These are phyloP conservation scores for Ogataea paradorogensis DNA, from an alignment of 805 yeast genomes.

Conservation along the genomic window DNA sequence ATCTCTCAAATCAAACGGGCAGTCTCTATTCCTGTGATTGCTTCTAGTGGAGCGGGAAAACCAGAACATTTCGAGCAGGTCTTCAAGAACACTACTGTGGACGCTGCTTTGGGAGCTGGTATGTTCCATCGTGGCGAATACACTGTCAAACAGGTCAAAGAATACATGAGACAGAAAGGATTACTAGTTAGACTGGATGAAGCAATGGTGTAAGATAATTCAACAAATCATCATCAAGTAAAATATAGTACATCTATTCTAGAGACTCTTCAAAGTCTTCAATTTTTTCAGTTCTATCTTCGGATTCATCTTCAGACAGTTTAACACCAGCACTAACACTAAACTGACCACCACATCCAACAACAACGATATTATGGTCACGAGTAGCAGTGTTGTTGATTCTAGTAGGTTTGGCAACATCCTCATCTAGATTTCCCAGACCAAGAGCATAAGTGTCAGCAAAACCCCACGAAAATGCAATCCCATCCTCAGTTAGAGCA, in stretches of 20 bases:
- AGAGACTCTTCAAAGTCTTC: constrained; percentile 46
- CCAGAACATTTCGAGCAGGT: constrained; percentile 91
- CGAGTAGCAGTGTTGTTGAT: constrained; percentile 93
- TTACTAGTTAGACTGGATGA: constrained; percentile 72
- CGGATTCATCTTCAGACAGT: constrained; percentile 49
- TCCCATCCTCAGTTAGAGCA: constrained; percentile 81
- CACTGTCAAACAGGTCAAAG: constrained; percentile 80
- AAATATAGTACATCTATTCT: constrained; percentile 12
- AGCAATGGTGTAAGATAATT: constrained; percentile 4
- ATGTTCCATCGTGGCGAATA: constrained; percentile 96
- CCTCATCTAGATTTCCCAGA: constrained; percentile 79
- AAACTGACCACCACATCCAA: constrained; percentile 97
- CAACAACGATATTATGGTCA: constrained; percentile 61
- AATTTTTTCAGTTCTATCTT: constrained; percentile 48
- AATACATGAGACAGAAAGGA: constrained; percentile 54
- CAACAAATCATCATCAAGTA: background rate
- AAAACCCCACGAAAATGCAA: constrained; percentile 94
- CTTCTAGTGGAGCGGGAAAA: constrained; percentile 95
- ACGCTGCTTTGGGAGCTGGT: constrained; percentile 99
- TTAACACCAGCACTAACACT: constrained; percentile 82
- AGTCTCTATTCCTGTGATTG: constrained; percentile 89
- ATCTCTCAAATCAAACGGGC: constrained; percentile 72
- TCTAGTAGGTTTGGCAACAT: constrained; percentile 83
- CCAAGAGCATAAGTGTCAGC: constrained; percentile 97
- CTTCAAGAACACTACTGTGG: constrained; percentile 75